Conservation (phyloP, 2,329 filamentous ascomycete species). For the Daldinia sp. region DNA sequence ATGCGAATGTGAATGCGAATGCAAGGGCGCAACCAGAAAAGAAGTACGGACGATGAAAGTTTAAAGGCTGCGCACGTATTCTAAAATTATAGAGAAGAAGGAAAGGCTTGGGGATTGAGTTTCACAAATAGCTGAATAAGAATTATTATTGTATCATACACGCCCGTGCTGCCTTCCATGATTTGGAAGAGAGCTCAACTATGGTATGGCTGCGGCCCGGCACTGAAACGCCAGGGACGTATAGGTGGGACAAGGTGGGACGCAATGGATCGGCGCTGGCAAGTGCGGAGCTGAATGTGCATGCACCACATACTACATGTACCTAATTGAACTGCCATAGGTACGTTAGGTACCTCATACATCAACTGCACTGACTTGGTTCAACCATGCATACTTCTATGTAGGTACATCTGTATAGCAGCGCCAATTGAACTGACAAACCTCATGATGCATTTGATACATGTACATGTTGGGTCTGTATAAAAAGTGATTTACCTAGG, state of each 20-base stretch:
- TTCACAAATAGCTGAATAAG: slow-evolving; percentile 15
- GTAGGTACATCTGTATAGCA: background rate
- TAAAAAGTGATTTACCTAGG: background rate
- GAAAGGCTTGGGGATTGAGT: slow-evolving; percentile 25
- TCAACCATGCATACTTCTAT: slow-evolving; percentile 4
- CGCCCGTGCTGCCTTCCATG: slow-evolving; percentile 21
- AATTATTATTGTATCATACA: slow-evolving; percentile 8
- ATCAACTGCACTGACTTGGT: slow-evolving; percentile 1
- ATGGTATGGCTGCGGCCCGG: slow-evolving; percentile 7
- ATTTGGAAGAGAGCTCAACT: slow-evolving; percentile 15
- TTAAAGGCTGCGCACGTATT: slow-evolving; percentile 1
- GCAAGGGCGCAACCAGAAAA: slow-evolving; percentile 19
- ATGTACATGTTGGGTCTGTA: background rate
- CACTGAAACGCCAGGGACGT: slow-evolving; percentile 32
- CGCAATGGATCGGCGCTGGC: slow-evolving; percentile 29
- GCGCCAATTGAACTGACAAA: background rate
- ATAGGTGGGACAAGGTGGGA: slow-evolving; percentile 36
- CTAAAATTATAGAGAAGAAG: slow-evolving; percentile 12
- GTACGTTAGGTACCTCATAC: background rate
- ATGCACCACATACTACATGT: background rate
- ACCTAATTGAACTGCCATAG: too few relatives aligned
- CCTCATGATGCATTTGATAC: background rate
- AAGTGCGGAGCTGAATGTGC: slow-evolving; percentile 30
- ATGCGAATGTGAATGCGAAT: slow-evolving; percentile 23
- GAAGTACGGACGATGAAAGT: background rate